Evolutionary conservation across 2,329 filamentous ascomycete genomes (phyloP).

Genomic region (Neospermospora avenae): DNA sequence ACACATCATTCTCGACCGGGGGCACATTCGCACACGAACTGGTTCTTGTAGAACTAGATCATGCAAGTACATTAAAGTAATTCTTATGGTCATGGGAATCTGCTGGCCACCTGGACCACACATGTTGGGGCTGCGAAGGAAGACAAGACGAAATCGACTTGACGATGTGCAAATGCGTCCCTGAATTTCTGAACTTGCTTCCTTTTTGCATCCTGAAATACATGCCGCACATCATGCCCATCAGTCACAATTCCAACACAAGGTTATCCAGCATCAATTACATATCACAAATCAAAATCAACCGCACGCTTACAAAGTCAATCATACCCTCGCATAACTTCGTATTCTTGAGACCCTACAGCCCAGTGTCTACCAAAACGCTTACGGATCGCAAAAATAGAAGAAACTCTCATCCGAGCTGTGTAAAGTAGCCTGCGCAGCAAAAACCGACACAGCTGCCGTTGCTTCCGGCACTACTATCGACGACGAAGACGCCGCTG

Average conservation of each 20-base stretch:
- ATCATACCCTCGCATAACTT: not conserved
- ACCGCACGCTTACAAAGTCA: not conserved
- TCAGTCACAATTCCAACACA: not conserved
- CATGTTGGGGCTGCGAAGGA: too few relatives aligned
- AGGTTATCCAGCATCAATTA: constrained; percentile 1
- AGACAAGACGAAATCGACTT: too few relatives aligned
- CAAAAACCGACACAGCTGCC: not conserved
- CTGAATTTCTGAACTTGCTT: too few relatives aligned
- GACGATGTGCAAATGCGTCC: too few relatives aligned
- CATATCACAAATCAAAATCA: not conserved
- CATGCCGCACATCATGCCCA: too few relatives aligned
- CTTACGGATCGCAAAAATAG: constrained; percentile 16
- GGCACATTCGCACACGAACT: too few relatives aligned
- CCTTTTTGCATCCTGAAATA: too few relatives aligned
- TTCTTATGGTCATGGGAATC: too few relatives aligned
- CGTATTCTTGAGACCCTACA: not conserved
- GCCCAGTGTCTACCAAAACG: not conserved
- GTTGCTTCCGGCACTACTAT: not conserved
- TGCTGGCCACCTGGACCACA: too few relatives aligned
- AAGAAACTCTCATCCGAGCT: constrained; percentile 18
- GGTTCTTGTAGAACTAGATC: too few relatives aligned
- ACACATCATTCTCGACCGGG: too few relatives aligned
- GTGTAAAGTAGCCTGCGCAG: constrained; percentile 8
- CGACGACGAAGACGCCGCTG: not conserved
- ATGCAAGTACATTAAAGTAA: too few relatives aligned